Evolutionary conservation across 2,329 filamentous ascomycete genomes (phyloP).

Genomic region (Ascochyta koolunga): DNA sequence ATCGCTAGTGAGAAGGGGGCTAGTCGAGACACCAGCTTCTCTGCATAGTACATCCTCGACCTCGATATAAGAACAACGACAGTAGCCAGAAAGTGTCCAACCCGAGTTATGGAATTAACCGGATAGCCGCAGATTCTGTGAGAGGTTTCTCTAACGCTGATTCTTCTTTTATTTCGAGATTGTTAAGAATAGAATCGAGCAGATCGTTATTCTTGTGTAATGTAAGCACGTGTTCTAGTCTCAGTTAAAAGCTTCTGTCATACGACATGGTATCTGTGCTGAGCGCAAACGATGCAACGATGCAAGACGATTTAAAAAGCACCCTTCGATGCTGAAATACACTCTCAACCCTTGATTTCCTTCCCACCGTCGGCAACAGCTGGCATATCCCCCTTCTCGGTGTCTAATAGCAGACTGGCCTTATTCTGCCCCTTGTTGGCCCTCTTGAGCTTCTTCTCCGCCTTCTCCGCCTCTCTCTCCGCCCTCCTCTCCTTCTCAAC

Average conservation of each 20-base stretch:
- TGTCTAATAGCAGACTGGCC: conserved; percentile 7
- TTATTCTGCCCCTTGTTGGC: conserved; percentile 24
- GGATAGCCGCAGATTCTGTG: no score
- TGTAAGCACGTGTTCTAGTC: neutral
- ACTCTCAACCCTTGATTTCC: neutral
- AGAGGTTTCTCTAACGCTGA: no score
- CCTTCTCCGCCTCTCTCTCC: conserved; percentile 43
- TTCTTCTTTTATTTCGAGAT: no score
- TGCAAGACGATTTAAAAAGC: neutral
- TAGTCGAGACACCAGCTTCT: neutral
- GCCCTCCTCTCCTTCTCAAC: conserved; percentile 48
- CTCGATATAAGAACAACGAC: no score
- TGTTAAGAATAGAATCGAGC: no score
- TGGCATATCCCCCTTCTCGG: conserved; percentile 2
- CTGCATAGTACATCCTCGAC: no score
- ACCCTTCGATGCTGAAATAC: neutral
- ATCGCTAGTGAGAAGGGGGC: neutral
- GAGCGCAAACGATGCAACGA: neutral
- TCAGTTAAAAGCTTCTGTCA: neutral
- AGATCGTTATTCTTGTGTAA: neutral
- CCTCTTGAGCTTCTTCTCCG: conserved; percentile 36
- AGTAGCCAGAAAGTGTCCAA: no score
- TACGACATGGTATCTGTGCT: neutral
- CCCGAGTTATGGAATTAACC: no score
- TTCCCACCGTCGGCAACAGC: neutral